phyloP scores from a whole-genome alignment of 2,329 filamentous ascomycete species.

The Dactylonectria estremocensis region DNA sequence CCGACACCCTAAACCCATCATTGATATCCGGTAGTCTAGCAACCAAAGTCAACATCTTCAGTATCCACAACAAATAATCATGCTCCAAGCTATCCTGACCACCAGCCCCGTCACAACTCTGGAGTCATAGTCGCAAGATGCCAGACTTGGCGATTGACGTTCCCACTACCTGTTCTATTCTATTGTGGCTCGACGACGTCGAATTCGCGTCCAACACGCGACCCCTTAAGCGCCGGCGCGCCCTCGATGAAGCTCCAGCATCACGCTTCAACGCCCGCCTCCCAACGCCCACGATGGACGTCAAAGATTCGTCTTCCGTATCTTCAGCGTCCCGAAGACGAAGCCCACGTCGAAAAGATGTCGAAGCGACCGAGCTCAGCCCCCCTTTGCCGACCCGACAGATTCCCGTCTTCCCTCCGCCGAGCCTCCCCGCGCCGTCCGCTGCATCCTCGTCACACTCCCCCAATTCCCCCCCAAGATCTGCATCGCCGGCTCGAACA shows the following conservation, averaged over 20 bases:
- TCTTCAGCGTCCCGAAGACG: not conserved
- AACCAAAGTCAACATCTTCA: too few relatives aligned
- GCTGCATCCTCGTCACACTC: not conserved
- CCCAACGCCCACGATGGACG: too few relatives aligned
- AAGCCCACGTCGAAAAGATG: not conserved
- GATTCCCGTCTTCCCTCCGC: not conserved
- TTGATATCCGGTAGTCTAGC: too few relatives aligned
- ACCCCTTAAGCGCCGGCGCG: too few relatives aligned
- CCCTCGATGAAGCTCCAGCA: not conserved
- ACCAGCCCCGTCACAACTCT: too few relatives aligned
- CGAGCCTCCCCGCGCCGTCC: not conserved
- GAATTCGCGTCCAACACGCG: not conserved
- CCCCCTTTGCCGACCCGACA: not conserved
- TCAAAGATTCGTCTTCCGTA: not conserved
- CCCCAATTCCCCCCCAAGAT: not conserved
- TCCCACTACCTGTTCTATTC: not conserved
- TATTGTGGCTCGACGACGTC: not conserved
- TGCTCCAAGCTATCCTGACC: too few relatives aligned
- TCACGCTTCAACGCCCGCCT: not conserved
- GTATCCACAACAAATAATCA: too few relatives aligned
- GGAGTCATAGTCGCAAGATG: too few relatives aligned
- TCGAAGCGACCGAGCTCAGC: not conserved
- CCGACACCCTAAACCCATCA: not conserved
- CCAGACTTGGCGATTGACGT: too few relatives aligned
- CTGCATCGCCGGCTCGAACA: not conserved